Percentiles rank a stretch among this genome's conserved stretches.
Evolutionary conservation across 495 filamentous ascomycete species (phyloP).

Genomic region (Hypoxylon crocopeplum): DNA sequence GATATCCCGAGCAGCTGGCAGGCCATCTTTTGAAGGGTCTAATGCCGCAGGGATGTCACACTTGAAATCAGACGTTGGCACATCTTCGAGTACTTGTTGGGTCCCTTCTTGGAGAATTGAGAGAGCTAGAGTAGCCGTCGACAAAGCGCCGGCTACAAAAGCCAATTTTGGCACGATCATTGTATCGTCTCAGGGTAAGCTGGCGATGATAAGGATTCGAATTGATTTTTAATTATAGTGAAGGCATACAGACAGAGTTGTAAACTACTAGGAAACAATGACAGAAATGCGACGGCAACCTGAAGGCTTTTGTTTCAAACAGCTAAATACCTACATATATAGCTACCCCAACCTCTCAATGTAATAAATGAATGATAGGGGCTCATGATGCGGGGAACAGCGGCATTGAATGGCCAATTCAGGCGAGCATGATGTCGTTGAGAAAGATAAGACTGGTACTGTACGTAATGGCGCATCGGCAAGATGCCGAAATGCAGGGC

Average conservation of each 20-base stretch:
- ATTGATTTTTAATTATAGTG: no score
- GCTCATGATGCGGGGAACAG: constrained; percentile 5
- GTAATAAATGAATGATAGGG: constrained; percentile 1
- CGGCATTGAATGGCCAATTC: constrained; percentile 27
- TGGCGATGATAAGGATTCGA: neutral
- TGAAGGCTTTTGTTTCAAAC: constrained; percentile 3
- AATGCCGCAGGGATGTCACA: constrained; percentile 39
- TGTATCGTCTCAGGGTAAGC: neutral
- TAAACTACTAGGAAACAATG: no score
- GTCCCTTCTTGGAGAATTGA: constrained; percentile 13
- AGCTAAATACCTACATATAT: neutral
- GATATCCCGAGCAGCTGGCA: constrained; percentile 40
- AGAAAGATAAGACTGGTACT: constrained; percentile 15
- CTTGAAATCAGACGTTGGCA: constrained; percentile 15
- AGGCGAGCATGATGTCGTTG: neutral
- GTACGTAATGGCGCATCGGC: constrained; percentile 20
- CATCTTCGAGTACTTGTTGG: constrained; percentile 12
- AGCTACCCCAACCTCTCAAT: constrained; percentile 19
- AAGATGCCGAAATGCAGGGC: constrained; percentile 38
- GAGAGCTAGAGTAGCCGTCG: constrained; percentile 18
- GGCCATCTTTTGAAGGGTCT: constrained; percentile 41
- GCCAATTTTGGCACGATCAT: constrained; percentile 30
- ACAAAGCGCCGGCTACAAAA: constrained; percentile 28
- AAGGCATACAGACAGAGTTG: no score
- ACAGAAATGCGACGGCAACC: neutral